Base-by-base conservation (phyloP, 208 protist genomes). In the Porcisia deanei region DNA sequence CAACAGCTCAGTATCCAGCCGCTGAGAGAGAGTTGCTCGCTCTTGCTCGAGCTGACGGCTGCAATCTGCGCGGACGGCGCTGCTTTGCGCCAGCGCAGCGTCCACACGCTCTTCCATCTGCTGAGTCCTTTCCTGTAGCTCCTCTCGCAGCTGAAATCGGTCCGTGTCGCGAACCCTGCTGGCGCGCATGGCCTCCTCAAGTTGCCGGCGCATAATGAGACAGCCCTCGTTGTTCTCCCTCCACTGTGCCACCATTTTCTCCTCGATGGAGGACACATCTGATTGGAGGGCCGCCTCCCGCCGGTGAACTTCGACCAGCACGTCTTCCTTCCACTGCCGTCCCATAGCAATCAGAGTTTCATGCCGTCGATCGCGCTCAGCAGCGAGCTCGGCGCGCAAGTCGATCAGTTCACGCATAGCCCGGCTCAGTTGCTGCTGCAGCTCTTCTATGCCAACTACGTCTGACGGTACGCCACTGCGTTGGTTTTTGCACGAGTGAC, bases 281-380 rank as follows among this genome's bases (percentile, higher is more conserved):
- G 89, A 84, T 25, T 83, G 87, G 37, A 87, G 76, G 20, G 85
- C 77, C 49, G 85, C 71, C 25, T 88, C 88, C 34, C 84, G 73
- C n/a, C 81, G 76, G 43, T 86, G 88, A 20, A 95, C 64, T 60
- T 92, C 92, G n/a, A 90, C 85, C 65, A 91, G 16, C 34, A 96
- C 69, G 53, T 94, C 90, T 68, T 94, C 90, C 72, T 89, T 91
- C 90, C 90, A 95, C 22, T 91, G 87, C 71, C 85, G 65, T 1
- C 88, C 90, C 53, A 96, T 75, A 1, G 89, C 78, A 4, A 75
- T 66, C 6, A 96, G 67, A 1, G 89, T 82, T 30, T 86, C 76
- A 61, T 85, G 83, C 45, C 92, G 90, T 10, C 79, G 74, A 20
- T 96, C 92, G 2, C 89, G 88, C 71, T 96, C 92, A 5, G 81